Percentiles rank a stretch among this genome's conserved stretches.
These are phyloP conservation scores for Lachnellula hyalina DNA, from an alignment of 2,329 filamentous ascomycete genomes.

Conservation along the genomic window DNA sequence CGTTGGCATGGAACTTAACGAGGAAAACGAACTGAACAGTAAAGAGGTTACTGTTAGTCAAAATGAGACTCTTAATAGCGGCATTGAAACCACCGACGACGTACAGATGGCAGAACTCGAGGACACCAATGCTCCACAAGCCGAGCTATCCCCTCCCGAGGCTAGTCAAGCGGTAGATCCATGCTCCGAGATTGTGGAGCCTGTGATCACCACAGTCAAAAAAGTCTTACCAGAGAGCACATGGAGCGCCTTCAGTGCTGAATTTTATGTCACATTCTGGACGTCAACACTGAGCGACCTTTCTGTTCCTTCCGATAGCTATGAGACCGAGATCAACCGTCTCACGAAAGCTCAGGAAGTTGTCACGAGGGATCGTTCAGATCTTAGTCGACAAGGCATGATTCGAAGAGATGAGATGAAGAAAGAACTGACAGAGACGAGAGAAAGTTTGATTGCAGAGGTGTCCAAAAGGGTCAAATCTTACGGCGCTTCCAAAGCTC, in stretches of 20 bases:
- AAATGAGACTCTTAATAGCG: conserved; percentile 11
- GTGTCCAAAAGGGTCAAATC: conserved; percentile 63
- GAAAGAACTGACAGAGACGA: conserved; percentile 62
- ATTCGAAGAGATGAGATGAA: conserved; percentile 65
- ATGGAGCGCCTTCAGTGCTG: conserved; percentile 66
- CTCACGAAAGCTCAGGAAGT: conserved; percentile 62
- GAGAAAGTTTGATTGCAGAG: conserved; percentile 67
- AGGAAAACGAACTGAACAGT: conserved; percentile 15
- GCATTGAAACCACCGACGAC: conserved; percentile 25
- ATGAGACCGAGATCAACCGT: conserved; percentile 67
- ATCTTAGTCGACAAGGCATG: conserved; percentile 62
- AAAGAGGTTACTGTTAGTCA: conserved; percentile 2
- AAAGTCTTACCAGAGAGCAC: conserved; percentile 54
- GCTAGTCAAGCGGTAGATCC: conserved; percentile 36
- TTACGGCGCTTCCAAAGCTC: conserved; percentile 60
- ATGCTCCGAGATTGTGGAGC: conserved; percentile 66
- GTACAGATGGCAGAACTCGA: conserved; percentile 37
- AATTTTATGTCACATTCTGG: conserved; percentile 92
- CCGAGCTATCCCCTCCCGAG: conserved; percentile 29
- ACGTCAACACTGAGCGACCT: conserved; percentile 79
- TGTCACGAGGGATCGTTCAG: conserved; percentile 65
- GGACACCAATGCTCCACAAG: conserved; percentile 20
- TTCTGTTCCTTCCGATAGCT: conserved; percentile 68
- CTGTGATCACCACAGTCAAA: conserved; percentile 65
- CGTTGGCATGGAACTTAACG: conserved; percentile 29